These are phyloP conservation scores for Aureobasidium zeae DNA, from an alignment of 2,329 filamentous ascomycete species.

Conservation along the genomic window DNA sequence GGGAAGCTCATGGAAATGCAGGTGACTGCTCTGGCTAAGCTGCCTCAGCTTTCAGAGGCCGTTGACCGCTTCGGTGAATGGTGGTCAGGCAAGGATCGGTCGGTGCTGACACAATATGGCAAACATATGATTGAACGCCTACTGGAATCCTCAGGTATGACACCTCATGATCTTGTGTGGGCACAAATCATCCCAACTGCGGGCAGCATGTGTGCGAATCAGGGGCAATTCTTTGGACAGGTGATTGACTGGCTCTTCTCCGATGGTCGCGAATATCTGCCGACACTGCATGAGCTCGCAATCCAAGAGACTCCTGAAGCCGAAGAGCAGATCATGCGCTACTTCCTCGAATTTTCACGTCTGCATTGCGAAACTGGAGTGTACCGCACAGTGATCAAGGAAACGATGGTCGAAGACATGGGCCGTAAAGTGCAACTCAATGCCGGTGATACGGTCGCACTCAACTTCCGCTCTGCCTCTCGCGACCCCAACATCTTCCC, in stretches of 20 bases:
- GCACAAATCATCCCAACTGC: conserved; percentile 50
- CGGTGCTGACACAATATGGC: conserved; percentile 44
- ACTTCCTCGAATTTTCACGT: conserved; percentile 39
- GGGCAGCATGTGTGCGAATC: conserved; percentile 47
- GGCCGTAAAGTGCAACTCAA: conserved; percentile 28
- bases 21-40: conserved; percentile 34
- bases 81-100: conserved; percentile 17
- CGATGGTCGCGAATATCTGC: conserved; percentile 39
- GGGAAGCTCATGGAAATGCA: conserved; percentile 43
- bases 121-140: conserved; percentile 47
- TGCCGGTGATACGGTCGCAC: conserved; percentile 32
- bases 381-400: conserved; percentile 29
- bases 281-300: conserved; percentile 41
- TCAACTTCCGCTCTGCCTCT: conserved; percentile 36
- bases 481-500: conserved; percentile 35
- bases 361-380: conserved; percentile 37
- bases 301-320: conserved; percentile 35
- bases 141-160: conserved; percentile 36
- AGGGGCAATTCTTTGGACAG: conserved; percentile 50
- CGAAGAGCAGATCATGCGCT: conserved; percentile 43
- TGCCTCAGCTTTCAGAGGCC: conserved; percentile 30
- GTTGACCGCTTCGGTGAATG: conserved; percentile 8
- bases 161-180: conserved; percentile 45
- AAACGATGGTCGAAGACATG: conserved; percentile 28
- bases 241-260: conserved; percentile 48